These are phyloP conservation scores for Brassica balearica DNA, from an alignment of 441 rosid genomes.

Conservation along the genomic window DNA sequence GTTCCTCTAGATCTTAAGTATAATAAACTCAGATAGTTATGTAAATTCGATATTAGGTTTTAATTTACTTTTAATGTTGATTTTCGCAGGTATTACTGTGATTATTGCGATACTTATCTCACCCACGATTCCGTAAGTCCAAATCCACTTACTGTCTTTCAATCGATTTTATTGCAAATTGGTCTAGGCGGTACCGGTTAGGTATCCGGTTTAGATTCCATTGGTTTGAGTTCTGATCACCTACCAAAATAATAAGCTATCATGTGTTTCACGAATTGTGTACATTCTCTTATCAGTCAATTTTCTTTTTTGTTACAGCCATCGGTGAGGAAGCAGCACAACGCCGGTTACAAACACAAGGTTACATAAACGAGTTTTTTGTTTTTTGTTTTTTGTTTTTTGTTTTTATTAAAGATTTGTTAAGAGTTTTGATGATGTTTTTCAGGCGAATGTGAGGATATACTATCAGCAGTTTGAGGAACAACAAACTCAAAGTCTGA, in stretches of 20 bases:
- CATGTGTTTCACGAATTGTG: background rate
- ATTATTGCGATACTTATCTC: conserved; percentile 94
- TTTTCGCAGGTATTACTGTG: conserved; percentile 84
- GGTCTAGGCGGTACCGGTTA: conserved; percentile 11
- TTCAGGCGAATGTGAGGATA: conserved; percentile 86
- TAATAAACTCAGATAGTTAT: background rate
- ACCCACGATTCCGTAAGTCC: conserved; percentile 94
- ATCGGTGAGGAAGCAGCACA: conserved; percentile 97
- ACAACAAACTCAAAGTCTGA: conserved; percentile 92
- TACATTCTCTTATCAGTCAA: background rate
- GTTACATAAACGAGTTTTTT: conserved; percentile 40
- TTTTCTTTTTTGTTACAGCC: conserved; percentile 56
- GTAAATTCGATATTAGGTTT: background rate
- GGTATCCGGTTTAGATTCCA: conserved; percentile 42
- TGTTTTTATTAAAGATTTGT: background rate
- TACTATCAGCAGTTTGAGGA: conserved; percentile 99
- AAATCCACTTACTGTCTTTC: background rate
- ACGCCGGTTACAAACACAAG: conserved; percentile 99
- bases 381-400: background rate
- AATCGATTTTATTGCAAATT: background rate
- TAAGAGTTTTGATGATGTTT: conserved; percentile 16
- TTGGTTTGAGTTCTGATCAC: background rate
- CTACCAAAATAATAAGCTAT: background rate
- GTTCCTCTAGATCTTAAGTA: conserved; percentile 25
- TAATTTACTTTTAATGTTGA: conserved; percentile 17